Base-by-base conservation (phyloP, 2,329 filamentous ascomycete genomes). In the Juglanconis sp. region DNA sequence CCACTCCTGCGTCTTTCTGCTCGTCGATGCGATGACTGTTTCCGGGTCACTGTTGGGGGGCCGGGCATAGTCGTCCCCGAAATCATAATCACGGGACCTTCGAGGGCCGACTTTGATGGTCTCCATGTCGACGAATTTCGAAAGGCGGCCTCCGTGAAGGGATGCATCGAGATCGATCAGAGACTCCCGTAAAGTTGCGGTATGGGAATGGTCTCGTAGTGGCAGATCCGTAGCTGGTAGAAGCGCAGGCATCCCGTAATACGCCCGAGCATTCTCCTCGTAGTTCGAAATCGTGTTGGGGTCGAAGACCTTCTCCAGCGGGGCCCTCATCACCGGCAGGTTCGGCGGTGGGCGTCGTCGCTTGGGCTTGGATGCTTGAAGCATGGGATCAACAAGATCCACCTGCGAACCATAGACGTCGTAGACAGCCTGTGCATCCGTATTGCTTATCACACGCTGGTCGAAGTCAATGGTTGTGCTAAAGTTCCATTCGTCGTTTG, bases 401-500 rank as follows among this genome's bases (percentile, higher is more conserved):
- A 87, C 79, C 50, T 79, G 76, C 13, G 80, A 79, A 5, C 85
- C 85, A 63, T 88, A 75, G 4, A 74, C 73, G 46, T 88, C 83
- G 66, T 80, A 83, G 4, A 87, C 82, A 50, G 84, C 84, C 66
- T 85, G 81, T 0, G 79, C 78, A 65, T 84, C 82, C 24, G 79
- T 76, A 52, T 78, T 77, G 63, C 79, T 75, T 60, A 84, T 76
- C 11, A 86, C 76, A 59, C 82, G 78, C 65, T 83, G 79, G 66
- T 87, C 86, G 64, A 88, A 88, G n/a, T 81, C 83, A 17, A 83
- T 77, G 0, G 86, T 88, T 1, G 85, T 87, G 67, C 83, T 87
- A 64, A 88, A 88, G 63, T 87, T 88, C 86, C 86, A 88, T 64
- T 87, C 85, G 64, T 87, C 85, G 59, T 80, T 80, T 15, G 79